These are phyloP conservation scores for Termitomyces sp. DNA, from an alignment of 768 basidiomycete genomes.

Conservation along the genomic window DNA sequence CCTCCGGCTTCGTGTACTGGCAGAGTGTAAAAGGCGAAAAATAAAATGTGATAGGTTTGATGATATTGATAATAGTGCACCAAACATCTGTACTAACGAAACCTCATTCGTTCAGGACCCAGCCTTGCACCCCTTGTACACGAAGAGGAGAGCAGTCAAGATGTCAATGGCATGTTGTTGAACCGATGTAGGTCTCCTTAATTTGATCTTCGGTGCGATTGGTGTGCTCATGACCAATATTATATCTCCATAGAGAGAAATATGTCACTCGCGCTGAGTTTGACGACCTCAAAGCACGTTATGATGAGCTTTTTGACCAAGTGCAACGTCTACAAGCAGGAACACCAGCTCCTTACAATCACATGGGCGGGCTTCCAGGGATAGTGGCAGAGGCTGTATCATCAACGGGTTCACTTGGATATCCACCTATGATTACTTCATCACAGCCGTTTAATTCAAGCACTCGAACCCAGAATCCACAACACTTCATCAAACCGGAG, in stretches of 20 bases:
- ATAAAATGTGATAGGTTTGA: constrained; percentile 81
- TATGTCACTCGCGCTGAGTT: constrained; percentile 76
- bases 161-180: constrained; percentile 81
- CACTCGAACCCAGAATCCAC: constrained; percentile 18
- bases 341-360: constrained; percentile 24
- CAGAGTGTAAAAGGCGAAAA: constrained; percentile 84
- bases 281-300: constrained; percentile 64
- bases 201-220: constrained; percentile 10
- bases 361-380: constrained; percentile 27
- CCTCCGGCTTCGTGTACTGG: constrained; percentile 17
- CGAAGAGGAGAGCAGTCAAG: constrained; percentile 75
- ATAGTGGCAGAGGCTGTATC: constrained; percentile 27
- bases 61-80: constrained; percentile 13
- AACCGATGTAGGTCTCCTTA: constrained; percentile 61
- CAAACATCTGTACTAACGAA: constrained; percentile 6
- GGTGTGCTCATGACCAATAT: constrained; percentile 7
- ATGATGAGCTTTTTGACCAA: constrained; percentile 55
- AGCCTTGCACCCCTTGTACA: constrained; percentile 78
- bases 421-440: constrained; percentile 30
- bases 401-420: constrained; percentile 22
- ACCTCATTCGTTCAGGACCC: constrained; percentile 40
- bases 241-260: constrained; percentile 53
- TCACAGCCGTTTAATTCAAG: constrained; percentile 24
- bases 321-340: constrained; percentile 43
- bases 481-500: constrained; percentile 23